A percentile compares a stretch with the other conserved stretches of the same genome.
These are phyloP conservation scores for Venturiaceae sp. DNA, from an alignment of 2,329 filamentous ascomycete species.

Conservation along the genomic window DNA sequence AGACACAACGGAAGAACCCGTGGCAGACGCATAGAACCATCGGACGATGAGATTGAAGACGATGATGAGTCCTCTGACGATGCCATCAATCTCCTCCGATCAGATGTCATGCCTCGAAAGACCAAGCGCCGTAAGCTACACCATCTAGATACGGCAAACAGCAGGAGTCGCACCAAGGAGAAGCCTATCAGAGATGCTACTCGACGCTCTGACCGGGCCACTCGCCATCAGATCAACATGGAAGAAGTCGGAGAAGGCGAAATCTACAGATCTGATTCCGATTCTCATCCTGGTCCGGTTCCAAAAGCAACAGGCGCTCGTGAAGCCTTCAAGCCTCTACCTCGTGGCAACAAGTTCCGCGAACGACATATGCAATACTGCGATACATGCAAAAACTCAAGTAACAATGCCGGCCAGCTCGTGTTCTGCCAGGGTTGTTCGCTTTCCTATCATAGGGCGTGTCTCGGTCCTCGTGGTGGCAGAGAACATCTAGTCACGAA, in stretches of 20 bases:
- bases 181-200: conserved; percentile 18
- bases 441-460: conserved; percentile 70
- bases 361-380: conserved; percentile 61
- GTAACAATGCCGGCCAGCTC: conserved; percentile 30
- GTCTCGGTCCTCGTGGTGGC: conserved; percentile 61
- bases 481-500: conserved; percentile 91
- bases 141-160: not conserved
- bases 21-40: not conserved
- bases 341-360: conserved; percentile 56
- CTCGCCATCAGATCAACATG: conserved; percentile 37
- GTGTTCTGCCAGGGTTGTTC: conserved; percentile 90
- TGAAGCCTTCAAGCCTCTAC: conserved; percentile 61
- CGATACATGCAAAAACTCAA: conserved; percentile 54
- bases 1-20: conserved; percentile 2
- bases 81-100: conserved; percentile 19
- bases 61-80: not conserved
- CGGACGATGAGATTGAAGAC: not conserved
- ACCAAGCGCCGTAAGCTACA: conserved; percentile 21
- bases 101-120: conserved; percentile 30
- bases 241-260: conserved; percentile 52
- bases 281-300: conserved; percentile 24
- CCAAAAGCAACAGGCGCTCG: conserved; percentile 52
- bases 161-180: conserved; percentile 5
- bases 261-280: conserved; percentile 37
- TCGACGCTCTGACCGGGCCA: conserved; percentile 35